Conservation (phyloP, 108 stramenopile species). For the Cyclostephanos invisitatus region DNA sequence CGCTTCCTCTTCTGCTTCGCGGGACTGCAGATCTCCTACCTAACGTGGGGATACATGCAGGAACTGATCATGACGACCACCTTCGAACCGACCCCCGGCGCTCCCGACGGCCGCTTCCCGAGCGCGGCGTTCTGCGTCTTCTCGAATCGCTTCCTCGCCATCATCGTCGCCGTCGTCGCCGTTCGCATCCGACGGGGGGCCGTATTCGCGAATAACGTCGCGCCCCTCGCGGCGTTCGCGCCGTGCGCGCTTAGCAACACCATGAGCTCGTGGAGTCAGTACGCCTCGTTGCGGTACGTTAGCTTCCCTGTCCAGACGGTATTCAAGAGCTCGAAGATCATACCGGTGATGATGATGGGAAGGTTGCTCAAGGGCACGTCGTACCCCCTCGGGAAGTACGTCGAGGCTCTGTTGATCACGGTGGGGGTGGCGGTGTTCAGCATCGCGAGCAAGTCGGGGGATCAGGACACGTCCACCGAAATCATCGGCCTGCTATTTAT, state of each 20-base stretch:
- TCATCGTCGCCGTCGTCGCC: conserved; percentile 89
- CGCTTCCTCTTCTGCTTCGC: conserved; percentile 56
- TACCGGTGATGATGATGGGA: conserved; percentile 99
- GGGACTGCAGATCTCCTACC: conserved; percentile 77
- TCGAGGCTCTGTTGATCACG: conserved; percentile 91
- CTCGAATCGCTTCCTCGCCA: conserved; percentile 94
- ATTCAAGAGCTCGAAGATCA: conserved; percentile 97
- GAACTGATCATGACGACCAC: conserved; percentile 95
- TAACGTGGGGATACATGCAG: conserved; percentile 96
- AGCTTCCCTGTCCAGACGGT: conserved; percentile 98
- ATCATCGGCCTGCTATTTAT: conserved; percentile 91
- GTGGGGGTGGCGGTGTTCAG: conserved; percentile 94
- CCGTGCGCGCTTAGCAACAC: conserved; percentile 96
- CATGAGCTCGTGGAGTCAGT: conserved; percentile 96
- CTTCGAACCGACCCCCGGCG: conserved; percentile 76
- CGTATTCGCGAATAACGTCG: conserved; percentile 74
- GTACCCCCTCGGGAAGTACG: conserved; percentile 89
- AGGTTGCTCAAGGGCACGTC: conserved; percentile 82
- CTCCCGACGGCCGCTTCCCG: conserved; percentile 87
- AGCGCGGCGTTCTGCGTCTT: conserved; percentile 97
- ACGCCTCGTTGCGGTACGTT: conserved; percentile 95
- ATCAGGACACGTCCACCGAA: conserved; percentile 65
- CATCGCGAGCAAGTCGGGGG: conserved; percentile 64
- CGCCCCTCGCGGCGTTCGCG: conserved; percentile 91
- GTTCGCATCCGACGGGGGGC: conserved; percentile 82